Evolutionary conservation across 1,284 basidiomycete genomes (phyloP), one percentile per base, ranked within the genome.

Genomic region (Microbotryum saponariae): DNA sequence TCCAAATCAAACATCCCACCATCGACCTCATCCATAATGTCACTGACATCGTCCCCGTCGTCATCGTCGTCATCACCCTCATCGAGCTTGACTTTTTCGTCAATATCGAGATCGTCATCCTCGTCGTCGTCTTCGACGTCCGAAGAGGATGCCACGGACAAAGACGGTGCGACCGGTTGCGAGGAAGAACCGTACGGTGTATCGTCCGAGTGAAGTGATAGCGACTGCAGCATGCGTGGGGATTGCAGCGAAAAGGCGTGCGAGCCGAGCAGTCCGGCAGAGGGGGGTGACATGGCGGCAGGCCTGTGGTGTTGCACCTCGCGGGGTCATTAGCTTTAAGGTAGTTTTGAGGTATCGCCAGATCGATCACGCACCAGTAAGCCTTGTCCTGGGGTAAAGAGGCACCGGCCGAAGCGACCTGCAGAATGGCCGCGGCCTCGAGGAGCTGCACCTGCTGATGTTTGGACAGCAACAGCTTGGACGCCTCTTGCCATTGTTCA

Each of bases 401-500:
- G 5, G 85, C 83, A 10, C 86, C 85, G 50, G 72, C 71, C 14
- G 82, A 82, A 33, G 82, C 79, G 44, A 77, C 77, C 1, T 83
- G 75, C 49, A 98, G 82, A 66, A 98, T 97, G 8, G 94, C 91
- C 1, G 94, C 94, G 7, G 93, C 94, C 81, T 97, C 94, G 56
- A 98, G 85, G 60, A 97, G 79, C 74, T 97, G 94, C 1, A 98
- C 94, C 73, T 97, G 94, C 74, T 97, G 93, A 75, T 98, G 94
- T 79, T 97, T 98, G 77, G 86, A 89, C 70, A 97, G 81, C 60
- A 93, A 84, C 72, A 94, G 87, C 76, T 94, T 93, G 70, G 88
- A 91, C 0, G 91, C 90, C 76, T 93, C 91, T 56, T 89, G 88
- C 94, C 94, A 98, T 74, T 97, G 92, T 45, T 67, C 37, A 12